Percentiles rank a stretch among this genome's conserved stretches.
phyloP scores from a whole-genome alignment of 2,329 filamentous ascomycete genomes.

The Colletotrichum sp. region DNA sequence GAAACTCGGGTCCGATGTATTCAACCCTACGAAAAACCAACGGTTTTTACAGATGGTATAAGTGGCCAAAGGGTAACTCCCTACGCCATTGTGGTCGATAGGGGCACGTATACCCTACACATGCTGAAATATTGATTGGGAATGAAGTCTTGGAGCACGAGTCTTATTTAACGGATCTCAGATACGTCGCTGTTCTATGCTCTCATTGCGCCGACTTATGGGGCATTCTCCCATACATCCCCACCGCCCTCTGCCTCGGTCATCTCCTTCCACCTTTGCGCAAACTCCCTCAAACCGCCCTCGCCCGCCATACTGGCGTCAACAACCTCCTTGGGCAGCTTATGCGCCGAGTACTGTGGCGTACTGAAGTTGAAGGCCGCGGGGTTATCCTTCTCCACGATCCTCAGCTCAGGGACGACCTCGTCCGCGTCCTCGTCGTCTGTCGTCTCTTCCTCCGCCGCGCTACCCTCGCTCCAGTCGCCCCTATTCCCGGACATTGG shows the following conservation, averaged over 20 bases:
- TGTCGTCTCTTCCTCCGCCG: conserved; percentile 38
- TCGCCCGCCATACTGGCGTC: conserved; percentile 71
- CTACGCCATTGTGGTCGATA: too few relatives aligned
- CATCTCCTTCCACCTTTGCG: conserved; percentile 73
- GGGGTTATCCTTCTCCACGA: conserved; percentile 84
- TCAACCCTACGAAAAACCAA: background rate
- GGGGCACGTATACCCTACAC: background rate
- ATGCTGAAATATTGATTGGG: fast-evolving
- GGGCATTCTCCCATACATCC: conserved; percentile 40
- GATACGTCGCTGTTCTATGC: background rate
- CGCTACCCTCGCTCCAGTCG: conserved; percentile 36
- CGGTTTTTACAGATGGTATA: background rate
- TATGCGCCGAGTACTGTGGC: conserved; percentile 92
- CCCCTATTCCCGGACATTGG: background rate
- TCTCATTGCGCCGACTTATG: background rate
- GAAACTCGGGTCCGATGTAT: background rate
- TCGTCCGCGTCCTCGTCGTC: conserved; percentile 48
- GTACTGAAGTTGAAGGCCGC: conserved; percentile 87
- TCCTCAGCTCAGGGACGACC: conserved; percentile 71
- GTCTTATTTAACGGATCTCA: background rate
- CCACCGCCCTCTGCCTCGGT: conserved; percentile 43
- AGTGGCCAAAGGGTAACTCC: too few relatives aligned
- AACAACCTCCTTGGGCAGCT: conserved; percentile 92
- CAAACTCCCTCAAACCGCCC: conserved; percentile 81
- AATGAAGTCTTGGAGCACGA: background rate